These are phyloP conservation scores for Ensete ventricosum DNA, from an alignment of 176 grass and related monocot species.

Conservation along the genomic window DNA sequence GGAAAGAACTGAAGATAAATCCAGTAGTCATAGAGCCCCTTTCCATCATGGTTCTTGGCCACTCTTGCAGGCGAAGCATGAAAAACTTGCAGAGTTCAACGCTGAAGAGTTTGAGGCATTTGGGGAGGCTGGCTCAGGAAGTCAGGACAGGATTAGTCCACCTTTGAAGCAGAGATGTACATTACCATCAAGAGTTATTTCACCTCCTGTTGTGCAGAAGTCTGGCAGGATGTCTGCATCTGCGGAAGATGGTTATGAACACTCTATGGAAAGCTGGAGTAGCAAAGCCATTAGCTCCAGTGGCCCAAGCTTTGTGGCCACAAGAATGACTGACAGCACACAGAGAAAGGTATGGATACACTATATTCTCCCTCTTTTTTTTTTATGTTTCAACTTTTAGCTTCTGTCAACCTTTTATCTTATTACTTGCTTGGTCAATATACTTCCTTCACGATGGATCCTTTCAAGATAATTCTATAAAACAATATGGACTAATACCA, in stretches of 20 bases:
- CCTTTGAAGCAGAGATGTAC: constrained; percentile 57
- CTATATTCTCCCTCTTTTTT: too few species aligned
- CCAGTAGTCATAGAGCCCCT: background rate
- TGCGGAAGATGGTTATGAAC: constrained; percentile 39
- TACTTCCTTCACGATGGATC: too few species aligned
- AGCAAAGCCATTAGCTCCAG: constrained; percentile 34
- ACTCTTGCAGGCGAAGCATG: constrained; percentile 30
- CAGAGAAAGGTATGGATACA: constrained; percentile 67
- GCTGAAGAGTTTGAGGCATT: constrained; percentile 28
- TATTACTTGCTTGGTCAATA: too few species aligned
- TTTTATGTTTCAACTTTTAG: too few species aligned
- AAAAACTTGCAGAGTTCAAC: constrained; percentile 33
- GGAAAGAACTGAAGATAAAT: background rate
- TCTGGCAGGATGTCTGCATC: constrained; percentile 47
- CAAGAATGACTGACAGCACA: constrained; percentile 86
- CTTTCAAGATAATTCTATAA: too few species aligned
- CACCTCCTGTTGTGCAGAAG: constrained; percentile 34
- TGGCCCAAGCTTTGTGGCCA: constrained; percentile 25
- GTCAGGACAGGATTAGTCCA: constrained; percentile 27
- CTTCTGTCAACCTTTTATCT: too few species aligned
- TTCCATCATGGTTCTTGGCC: constrained; percentile 15
- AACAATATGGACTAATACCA: too few species aligned
- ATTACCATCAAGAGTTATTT: constrained; percentile 54
- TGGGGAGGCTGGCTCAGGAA: constrained; percentile 33
- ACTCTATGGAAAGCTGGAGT: constrained; percentile 56